Percentiles rank a stretch among this genome's conserved stretches.
Conservation (phyloP, 768 basidiomycete genomes). For the Leccinellum rugosiceps region DNA sequence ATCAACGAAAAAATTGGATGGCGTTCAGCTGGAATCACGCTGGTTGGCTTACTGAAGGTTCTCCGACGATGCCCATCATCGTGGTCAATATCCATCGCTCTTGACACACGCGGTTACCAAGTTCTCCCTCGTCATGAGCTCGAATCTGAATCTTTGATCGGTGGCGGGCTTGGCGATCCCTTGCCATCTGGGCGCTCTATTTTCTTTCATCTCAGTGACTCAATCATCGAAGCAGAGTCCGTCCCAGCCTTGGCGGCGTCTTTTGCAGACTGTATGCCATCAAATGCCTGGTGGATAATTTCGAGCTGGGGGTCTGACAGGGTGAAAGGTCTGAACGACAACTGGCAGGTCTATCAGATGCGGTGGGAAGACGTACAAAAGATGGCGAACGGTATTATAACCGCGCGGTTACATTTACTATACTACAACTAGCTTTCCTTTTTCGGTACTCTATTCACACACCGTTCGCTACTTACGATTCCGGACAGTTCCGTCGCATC, state of each 20-base stretch:
- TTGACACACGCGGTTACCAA: background rate
- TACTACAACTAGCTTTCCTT: too few relatives aligned
- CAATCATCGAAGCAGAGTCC: background rate
- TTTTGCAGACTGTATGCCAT: background rate
- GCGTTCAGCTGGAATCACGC: background rate
- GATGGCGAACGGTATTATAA: background rate
- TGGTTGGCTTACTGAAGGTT: background rate
- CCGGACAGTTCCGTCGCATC: too few relatives aligned
- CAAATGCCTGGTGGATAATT: background rate
- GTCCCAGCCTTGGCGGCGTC: background rate
- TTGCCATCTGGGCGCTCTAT: background rate
- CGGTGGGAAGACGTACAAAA: background rate
- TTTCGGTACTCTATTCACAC: too few relatives aligned
- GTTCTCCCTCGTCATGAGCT: background rate
- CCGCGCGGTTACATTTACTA: too few relatives aligned
- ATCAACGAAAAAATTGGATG: background rate
- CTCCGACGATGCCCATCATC: background rate
- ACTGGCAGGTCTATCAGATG: background rate
- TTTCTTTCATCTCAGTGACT: background rate
- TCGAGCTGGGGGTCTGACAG: background rate
- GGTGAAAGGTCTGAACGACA: background rate
- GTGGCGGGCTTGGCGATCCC: background rate
- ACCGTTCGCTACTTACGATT: too few relatives aligned
- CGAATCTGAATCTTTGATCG: background rate
- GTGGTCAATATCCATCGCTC: background rate